Evolutionary conservation across 495 filamentous ascomycete genomes (phyloP).

Genomic region (Annulohypoxylon nitens): DNA sequence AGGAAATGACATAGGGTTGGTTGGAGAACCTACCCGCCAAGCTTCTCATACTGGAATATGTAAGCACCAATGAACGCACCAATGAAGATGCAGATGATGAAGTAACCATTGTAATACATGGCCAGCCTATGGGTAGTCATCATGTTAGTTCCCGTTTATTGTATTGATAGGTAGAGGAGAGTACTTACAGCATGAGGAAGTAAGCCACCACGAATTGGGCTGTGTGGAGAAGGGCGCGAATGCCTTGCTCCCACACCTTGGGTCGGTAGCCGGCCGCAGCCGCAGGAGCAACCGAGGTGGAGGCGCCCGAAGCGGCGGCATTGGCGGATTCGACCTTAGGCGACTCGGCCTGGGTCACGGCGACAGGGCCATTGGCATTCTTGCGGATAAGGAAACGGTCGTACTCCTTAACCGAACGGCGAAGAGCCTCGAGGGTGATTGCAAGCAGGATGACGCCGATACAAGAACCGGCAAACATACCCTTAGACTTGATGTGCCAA

Average conservation of each 20-base stretch:
- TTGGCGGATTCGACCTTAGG: not conserved
- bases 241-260: constrained; percentile 65
- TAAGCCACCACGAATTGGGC: constrained; percentile 77
- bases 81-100: constrained; percentile 72
- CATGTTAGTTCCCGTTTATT: not conserved
- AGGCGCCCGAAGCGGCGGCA: constrained; percentile 9
- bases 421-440: constrained; percentile 63
- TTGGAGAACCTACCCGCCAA: constrained; percentile 41
- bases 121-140: constrained; percentile 42
- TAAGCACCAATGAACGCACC: constrained; percentile 71
- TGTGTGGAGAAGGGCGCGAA: constrained; percentile 72
- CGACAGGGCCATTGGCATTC: constrained; percentile 39
- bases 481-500: constrained; percentile 71
- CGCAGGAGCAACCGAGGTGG: not conserved
- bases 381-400: constrained; percentile 69
- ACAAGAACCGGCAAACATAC: constrained; percentile 77
- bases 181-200: constrained; percentile 69
- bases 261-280: constrained; percentile 56
- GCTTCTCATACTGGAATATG: constrained; percentile 69
- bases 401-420: constrained; percentile 71
- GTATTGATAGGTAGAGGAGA: constrained; percentile 10
- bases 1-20: not conserved
- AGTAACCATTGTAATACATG: constrained; percentile 74
- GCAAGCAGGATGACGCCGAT: constrained; percentile 69
- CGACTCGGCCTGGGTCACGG: constrained; percentile 42